phyloP scores from a whole-genome alignment of 1,139 yeast genomes.

The Scheffersomyces lignicola region DNA sequence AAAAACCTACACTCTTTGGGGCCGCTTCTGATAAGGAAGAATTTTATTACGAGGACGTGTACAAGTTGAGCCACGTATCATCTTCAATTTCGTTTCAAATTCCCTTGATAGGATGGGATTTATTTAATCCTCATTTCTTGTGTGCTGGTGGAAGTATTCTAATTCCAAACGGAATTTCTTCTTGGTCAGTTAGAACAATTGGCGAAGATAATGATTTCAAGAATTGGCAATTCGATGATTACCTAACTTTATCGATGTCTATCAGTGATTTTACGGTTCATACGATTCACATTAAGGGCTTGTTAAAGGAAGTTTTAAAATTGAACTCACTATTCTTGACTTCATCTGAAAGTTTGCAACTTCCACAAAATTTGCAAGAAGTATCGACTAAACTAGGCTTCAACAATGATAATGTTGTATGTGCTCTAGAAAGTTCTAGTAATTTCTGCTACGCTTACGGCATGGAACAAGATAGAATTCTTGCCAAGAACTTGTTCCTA shows the following conservation, averaged over 20 bases:
- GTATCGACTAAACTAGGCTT: conserved; percentile 18
- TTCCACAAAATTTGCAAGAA: conserved; percentile 4
- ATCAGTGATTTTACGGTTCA: conserved; percentile 37
- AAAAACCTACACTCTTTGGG: conserved; percentile 9
- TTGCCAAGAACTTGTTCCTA: background rate
- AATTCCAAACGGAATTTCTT: conserved; percentile 37
- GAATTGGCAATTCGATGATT: conserved; percentile 20
- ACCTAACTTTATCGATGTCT: conserved; percentile 30
- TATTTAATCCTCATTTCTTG: conserved; percentile 20
- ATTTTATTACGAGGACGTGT: conserved; percentile 11
- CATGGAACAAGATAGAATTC: conserved; percentile 9
- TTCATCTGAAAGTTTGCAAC: conserved; percentile 5
- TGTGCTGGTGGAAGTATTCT: conserved; percentile 24
- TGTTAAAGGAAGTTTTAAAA: conserved; percentile 23
- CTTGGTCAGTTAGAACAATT: conserved; percentile 21
- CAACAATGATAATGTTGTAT: conserved; percentile 31
- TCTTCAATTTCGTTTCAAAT: conserved; percentile 40
- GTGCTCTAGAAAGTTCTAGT: conserved; percentile 30
- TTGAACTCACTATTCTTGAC: conserved; percentile 15
- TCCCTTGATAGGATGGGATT: conserved; percentile 36
- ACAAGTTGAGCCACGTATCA: conserved; percentile 28
- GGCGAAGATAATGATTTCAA: conserved; percentile 13
- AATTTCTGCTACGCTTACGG: conserved; percentile 32
- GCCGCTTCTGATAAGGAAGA: conserved; percentile 10
- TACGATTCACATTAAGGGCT: conserved; percentile 30